Conservation (phyloP, 2,329 filamentous ascomycete species). For the Alternaria hordeiaustralica region DNA sequence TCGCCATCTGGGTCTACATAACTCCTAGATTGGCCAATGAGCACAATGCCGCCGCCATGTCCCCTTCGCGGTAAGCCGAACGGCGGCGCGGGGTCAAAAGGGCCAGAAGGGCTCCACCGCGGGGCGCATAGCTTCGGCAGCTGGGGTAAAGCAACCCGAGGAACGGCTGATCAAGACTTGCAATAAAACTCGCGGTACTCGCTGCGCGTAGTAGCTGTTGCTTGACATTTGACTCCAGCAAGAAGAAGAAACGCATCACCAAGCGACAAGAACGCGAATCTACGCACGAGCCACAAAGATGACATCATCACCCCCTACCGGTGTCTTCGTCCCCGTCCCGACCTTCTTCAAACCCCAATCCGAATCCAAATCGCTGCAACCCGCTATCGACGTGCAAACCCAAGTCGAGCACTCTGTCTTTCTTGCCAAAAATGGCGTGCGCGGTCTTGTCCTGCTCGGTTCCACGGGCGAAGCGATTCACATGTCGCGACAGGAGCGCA, state of each 20-base stretch:
- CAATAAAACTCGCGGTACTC: conserved; percentile 1
- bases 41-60: neutral
- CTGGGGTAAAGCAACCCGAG: conserved; percentile 36
- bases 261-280: neutral
- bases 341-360: conserved; percentile 67
- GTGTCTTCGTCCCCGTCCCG: conserved; percentile 57
- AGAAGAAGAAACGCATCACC: neutral
- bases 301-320: conserved; percentile 42
- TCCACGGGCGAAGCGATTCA: conserved; percentile 71
- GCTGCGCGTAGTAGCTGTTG: neutral
- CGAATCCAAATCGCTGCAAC: conserved; percentile 54
- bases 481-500: conserved; percentile 64
- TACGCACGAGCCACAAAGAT: conserved; percentile 24
- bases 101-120: conserved; percentile 19
- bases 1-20: neutral
- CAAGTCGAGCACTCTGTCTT: conserved; percentile 66
- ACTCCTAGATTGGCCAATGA: neutral
- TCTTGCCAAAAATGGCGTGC: conserved; percentile 66
- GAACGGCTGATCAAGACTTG: conserved; percentile 13
- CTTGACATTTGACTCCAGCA: neutral
- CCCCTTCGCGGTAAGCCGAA: conserved; percentile 25
- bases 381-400: conserved; percentile 63
- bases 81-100: conserved; percentile 36
- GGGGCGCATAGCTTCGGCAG: conserved; percentile 33
- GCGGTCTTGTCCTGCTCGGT: conserved; percentile 67